These are phyloP conservation scores for Trichoderma asperelloides DNA, from an alignment of 495 filamentous ascomycete genomes.

Conservation along the genomic window DNA sequence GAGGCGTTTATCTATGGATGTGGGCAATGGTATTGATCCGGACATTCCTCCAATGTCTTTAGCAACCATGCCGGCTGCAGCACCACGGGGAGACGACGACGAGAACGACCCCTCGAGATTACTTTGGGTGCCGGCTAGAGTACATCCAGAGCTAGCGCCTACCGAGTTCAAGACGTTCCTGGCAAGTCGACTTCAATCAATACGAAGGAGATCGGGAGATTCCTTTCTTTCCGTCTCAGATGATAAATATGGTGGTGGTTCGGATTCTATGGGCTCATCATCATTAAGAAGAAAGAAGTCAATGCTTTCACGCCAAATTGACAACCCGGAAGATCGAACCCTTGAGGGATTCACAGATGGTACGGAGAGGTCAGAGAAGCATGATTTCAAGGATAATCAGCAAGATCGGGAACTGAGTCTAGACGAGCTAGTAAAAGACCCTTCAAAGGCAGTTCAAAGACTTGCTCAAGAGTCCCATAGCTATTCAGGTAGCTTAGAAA, in stretches of 20 bases:
- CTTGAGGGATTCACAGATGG: conserved; percentile 68
- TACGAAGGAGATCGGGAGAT: conserved; percentile 75
- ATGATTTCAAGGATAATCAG: conserved; percentile 51
- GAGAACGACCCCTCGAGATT: conserved; percentile 83
- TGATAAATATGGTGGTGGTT: conserved; percentile 49
- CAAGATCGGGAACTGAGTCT: conserved; percentile 53
- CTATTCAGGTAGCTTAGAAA: conserved; percentile 27
- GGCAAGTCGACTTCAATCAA: conserved; percentile 81
- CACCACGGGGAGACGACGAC: conserved; percentile 67
- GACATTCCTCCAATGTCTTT: conserved; percentile 68
- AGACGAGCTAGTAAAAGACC: conserved; percentile 74
- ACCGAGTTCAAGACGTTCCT: conserved; percentile 96
- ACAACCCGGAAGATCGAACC: conserved; percentile 50
- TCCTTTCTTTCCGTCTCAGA: conserved; percentile 46
- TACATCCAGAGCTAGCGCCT: conserved; percentile 92
- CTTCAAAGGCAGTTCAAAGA: conserved; percentile 56
- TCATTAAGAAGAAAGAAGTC: conserved; percentile 77
- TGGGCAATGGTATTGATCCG: conserved; percentile 79
- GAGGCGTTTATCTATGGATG: conserved; percentile 97
- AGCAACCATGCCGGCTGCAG: conserved; percentile 58
- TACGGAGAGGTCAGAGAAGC: conserved; percentile 71
- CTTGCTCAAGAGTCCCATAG: conserved; percentile 43
- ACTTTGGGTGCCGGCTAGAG: conserved; percentile 90
- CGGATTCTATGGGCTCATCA: conserved; percentile 44
- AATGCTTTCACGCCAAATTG: conserved; percentile 89